Conservation (phyloP, 108 stramenopile species). For the Schizochytrium sp. region DNA sequence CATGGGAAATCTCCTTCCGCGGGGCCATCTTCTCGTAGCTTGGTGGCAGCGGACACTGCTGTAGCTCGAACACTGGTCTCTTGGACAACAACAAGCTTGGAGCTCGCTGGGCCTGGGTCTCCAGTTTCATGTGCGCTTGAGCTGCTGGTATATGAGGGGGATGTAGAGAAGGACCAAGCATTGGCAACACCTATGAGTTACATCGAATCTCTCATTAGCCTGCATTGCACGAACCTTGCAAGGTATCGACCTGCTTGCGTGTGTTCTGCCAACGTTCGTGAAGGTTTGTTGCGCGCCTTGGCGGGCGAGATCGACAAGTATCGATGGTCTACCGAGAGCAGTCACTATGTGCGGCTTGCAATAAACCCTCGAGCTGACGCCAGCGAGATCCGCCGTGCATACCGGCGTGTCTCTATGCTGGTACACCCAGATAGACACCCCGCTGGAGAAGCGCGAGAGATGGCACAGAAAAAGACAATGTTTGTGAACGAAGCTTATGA, state of each 20-base stretch:
- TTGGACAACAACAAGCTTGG: slow-evolving; percentile 20
- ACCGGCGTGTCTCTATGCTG: slow-evolving; percentile 1
- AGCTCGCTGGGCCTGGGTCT: not conserved
- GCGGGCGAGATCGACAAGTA: not conserved
- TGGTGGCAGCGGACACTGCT: too few relatives aligned
- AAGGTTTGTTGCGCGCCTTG: not conserved
- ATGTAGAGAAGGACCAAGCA: slow-evolving; percentile 17
- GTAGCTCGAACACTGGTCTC: not conserved
- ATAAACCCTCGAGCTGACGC: slow-evolving; percentile 8
- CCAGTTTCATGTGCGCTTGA: slow-evolving; percentile 14
- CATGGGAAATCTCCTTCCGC: too few relatives aligned
- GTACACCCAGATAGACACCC: slow-evolving; percentile 36
- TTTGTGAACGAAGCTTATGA: slow-evolving; percentile 45
- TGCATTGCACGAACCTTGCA: slow-evolving; percentile 53
- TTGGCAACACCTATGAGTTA: not conserved
- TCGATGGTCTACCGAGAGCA: slow-evolving; percentile 31
- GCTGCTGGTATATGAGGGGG: not conserved
- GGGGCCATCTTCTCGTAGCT: too few relatives aligned
- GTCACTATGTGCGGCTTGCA: slow-evolving; percentile 2
- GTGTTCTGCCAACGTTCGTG: not conserved
- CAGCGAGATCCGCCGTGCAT: slow-evolving; percentile 30
- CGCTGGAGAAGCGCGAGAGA: not conserved
- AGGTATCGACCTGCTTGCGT: slow-evolving; percentile 17
- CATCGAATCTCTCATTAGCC: not conserved
- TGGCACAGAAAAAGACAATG: not conserved